These are phyloP conservation scores for Neolentinus lepideus DNA, from an alignment of 1,284 basidiomycete genomes.

Conservation along the genomic window DNA sequence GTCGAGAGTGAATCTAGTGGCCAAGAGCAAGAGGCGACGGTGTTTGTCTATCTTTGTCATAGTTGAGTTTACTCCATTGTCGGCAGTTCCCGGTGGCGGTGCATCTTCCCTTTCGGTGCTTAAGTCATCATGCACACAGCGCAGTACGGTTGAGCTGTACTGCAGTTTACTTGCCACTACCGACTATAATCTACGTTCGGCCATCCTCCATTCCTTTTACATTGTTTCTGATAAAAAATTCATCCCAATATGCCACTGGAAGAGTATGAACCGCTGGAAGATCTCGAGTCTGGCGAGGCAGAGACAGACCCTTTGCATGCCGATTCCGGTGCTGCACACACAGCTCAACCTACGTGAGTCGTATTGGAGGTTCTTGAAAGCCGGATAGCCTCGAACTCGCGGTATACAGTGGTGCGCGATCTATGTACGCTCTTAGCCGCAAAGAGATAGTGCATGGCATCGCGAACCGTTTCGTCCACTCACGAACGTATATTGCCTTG, in stretches of 20 bases:
- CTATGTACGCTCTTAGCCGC: constrained; percentile 75
- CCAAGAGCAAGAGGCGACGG: neutral
- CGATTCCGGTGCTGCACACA: constrained; percentile 3
- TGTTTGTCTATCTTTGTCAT: neutral
- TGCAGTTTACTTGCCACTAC: neutral
- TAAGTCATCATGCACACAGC: neutral
- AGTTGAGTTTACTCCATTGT: neutral
- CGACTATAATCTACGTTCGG: too few relatives aligned
- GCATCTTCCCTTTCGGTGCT: neutral
- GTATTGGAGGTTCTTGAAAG: neutral
- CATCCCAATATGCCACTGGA: constrained; percentile 17
- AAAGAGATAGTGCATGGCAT: constrained; percentile 74
- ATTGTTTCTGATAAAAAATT: too few relatives aligned
- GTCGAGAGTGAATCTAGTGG: neutral
- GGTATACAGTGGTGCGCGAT: constrained; percentile 29
- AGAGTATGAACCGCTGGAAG: constrained; percentile 22
- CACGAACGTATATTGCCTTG: constrained; percentile 72
- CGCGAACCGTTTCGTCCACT: constrained; percentile 83
- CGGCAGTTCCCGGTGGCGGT: neutral
- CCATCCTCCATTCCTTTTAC: too few relatives aligned
- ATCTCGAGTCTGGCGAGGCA: constrained; percentile 27
- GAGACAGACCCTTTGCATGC: constrained; percentile 2
- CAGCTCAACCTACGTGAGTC: constrained; percentile 7
- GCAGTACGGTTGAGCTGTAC: neutral
- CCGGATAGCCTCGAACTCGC: constrained; percentile 35